These are phyloP conservation scores for Boletus rufocinnamomeus DNA, from an alignment of 768 basidiomycete species.

Conservation along the genomic window DNA sequence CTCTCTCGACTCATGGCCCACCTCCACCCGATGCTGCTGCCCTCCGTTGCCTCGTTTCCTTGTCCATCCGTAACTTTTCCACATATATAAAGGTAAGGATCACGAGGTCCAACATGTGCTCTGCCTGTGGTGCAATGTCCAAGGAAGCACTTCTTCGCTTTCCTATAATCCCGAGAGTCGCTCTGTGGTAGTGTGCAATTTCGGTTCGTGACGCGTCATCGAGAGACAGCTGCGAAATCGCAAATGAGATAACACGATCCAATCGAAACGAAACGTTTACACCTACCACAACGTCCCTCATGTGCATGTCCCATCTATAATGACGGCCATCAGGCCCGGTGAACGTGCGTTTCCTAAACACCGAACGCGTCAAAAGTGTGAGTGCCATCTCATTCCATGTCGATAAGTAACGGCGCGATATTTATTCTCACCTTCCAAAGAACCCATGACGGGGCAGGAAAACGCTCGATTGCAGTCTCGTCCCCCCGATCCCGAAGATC, in stretches of 20 bases:
- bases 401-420: neutral
- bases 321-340: constrained; percentile 33
- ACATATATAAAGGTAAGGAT: constrained; percentile 34
- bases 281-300: constrained; percentile 16
- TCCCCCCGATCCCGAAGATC: constrained; percentile 31
- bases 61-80: constrained; percentile 33
- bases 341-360: constrained; percentile 30
- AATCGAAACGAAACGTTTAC: neutral
- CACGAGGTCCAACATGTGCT: constrained; percentile 29
- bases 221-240: constrained; percentile 16
- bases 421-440: constrained; percentile 13
- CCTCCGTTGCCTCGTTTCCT: constrained; percentile 11
- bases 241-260: neutral
- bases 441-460: constrained; percentile 28
- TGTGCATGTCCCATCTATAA: constrained; percentile 35
- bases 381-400: neutral
- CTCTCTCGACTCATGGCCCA: constrained; percentile 10
- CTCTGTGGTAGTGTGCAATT: constrained; percentile 26
- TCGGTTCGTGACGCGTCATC: constrained; percentile 19
- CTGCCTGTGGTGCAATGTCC: constrained; percentile 25
- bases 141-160: constrained; percentile 20
- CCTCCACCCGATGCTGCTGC: constrained; percentile 17
- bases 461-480: constrained; percentile 24
- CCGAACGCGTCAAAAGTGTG: neutral
- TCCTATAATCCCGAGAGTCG: constrained; percentile 29